Evolutionary conservation across 2,329 filamentous ascomycete genomes (phyloP), one percentile per base, ranked within the genome.

Genomic region (Alternaria rosae): DNA sequence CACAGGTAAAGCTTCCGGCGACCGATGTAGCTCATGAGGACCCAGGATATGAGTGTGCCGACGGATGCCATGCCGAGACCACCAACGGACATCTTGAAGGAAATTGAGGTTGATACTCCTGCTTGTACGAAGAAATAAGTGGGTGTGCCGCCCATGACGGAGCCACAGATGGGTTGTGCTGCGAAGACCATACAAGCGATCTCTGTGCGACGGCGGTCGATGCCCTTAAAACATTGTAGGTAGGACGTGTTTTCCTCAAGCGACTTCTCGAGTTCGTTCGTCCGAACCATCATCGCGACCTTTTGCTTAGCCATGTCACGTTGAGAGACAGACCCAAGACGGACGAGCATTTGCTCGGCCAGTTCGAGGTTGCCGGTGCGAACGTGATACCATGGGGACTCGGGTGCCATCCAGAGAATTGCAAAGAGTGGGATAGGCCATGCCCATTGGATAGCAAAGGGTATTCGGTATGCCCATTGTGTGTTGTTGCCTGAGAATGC

Each of bases 271-370:
- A 95, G 81, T 0, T 90, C 89, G 2, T 91, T 92, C 0, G 92
- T 97, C 72, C 94, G 91, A 1, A 92, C 87, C 89, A 97, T 96
- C 91, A 96, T 94, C 11, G 68, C 62, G 56, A 96, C 84, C 78
- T 92, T 90, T 20, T 54, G 57, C 50, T 54, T 54, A 12, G 35
- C 15, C 12, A 45, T 32, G 11, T 59, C 20, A 17, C 30, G 50
- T 52, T 59, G 57, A 5, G 57, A 59, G 6, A 30, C 43, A 12
- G 50, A 59, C 5, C 50, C 54, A 15, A 41, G 92, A 87, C 82
- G 48, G 80, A 17, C 26, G n/a, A 69, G 32, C 30, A 59, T 79
- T 80, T 90, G 90, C 38, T 89, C 90, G 32, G 66, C 60, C 28
- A 91, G 87, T 4, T 87, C 85, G 44, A 86, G 78, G 30, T 83